Percentiles rank a stretch among this genome's conserved stretches.
These are phyloP conservation scores for Zygoascus hellenicus DNA, from an alignment of 1,139 yeast species.

Conservation along the genomic window DNA sequence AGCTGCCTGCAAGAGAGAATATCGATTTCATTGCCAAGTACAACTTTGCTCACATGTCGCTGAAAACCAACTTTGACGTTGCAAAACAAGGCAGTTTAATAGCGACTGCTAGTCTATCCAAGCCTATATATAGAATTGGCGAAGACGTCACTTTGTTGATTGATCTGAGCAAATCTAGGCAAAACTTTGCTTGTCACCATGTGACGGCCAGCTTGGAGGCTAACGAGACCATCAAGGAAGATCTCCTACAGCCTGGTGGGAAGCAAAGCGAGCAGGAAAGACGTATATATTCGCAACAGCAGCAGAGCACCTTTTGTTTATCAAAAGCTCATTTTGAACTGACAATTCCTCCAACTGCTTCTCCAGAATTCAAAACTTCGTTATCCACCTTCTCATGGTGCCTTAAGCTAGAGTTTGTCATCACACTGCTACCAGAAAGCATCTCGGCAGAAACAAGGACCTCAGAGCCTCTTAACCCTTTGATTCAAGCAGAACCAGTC, in stretches of 20 bases:
- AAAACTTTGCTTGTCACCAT: slow-evolving; percentile 32
- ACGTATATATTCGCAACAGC: slow-evolving; percentile 21
- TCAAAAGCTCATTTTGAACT: slow-evolving; percentile 26
- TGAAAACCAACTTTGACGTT: slow-evolving; percentile 28
- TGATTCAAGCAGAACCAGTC: slow-evolving; percentile 1
- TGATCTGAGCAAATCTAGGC: slow-evolving; percentile 23
- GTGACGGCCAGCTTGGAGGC: slow-evolving; percentile 36
- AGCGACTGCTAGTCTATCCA: slow-evolving; percentile 32
- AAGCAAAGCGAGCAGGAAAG: slow-evolving; percentile 13
- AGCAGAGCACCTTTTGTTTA: slow-evolving; percentile 22
- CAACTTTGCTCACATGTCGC: slow-evolving; percentile 12
- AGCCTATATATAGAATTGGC: slow-evolving; percentile 36
- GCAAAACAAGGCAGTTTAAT: slow-evolving; percentile 30
- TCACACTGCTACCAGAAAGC: slow-evolving; percentile 20
- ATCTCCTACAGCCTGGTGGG: slow-evolving; percentile 11
- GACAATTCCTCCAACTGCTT: slow-evolving; percentile 33
- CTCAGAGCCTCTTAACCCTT: neutral
- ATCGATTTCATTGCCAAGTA: slow-evolving; percentile 28
- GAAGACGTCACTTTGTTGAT: slow-evolving; percentile 32
- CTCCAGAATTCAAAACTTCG: slow-evolving; percentile 35
- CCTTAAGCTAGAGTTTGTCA: slow-evolving; percentile 33
- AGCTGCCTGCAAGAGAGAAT: slow-evolving; percentile 21
- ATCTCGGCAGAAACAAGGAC: neutral
- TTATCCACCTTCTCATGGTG: slow-evolving; percentile 32
- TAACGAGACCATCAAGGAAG: slow-evolving; percentile 28